A percentile compares a stretch with the other conserved stretches of the same genome.
phyloP scores from a whole-genome alignment of 805 yeast species.

The Suhomyces tanzawaensis region DNA sequence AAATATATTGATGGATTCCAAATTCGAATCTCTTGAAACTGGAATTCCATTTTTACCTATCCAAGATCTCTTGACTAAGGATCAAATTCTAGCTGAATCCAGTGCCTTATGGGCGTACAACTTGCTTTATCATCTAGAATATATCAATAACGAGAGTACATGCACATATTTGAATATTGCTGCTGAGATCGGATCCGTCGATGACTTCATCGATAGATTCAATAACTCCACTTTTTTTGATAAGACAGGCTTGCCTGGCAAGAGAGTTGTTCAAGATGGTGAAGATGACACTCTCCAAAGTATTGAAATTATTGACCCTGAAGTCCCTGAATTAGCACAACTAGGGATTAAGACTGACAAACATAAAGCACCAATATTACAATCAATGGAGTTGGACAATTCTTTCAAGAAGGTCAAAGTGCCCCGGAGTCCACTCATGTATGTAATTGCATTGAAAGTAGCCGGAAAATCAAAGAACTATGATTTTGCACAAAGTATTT shows the following conservation, averaged over 20 bases:
- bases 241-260: conserved; percentile 18
- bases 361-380: conserved; percentile 21
- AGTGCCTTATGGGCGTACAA: conserved; percentile 70
- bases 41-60: conserved; percentile 74
- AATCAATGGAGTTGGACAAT: conserved; percentile 3
- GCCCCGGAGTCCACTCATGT: conserved; percentile 44
- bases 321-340: conserved; percentile 6
- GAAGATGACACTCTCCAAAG: not conserved
- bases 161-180: conserved; percentile 54
- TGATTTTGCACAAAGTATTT: conserved; percentile 60
- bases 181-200: conserved; percentile 29
- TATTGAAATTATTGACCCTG: conserved; percentile 1
- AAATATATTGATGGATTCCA: conserved; percentile 43
- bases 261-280: not conserved
- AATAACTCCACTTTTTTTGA: conserved; percentile 29
- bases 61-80: conserved; percentile 33
- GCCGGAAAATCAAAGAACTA: conserved; percentile 55
- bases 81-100: conserved; percentile 65
- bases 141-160: conserved; percentile 42
- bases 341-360: conserved; percentile 1
- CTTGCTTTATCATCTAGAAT: conserved; percentile 40
- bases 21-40: conserved; percentile 21
- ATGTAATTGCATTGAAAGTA: conserved; percentile 63
- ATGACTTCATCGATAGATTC: conserved; percentile 35
- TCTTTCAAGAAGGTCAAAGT: conserved; percentile 4